Evolutionary conservation across 2,329 filamentous ascomycete genomes (phyloP).

Genomic region (Rosellinia necatrix): DNA sequence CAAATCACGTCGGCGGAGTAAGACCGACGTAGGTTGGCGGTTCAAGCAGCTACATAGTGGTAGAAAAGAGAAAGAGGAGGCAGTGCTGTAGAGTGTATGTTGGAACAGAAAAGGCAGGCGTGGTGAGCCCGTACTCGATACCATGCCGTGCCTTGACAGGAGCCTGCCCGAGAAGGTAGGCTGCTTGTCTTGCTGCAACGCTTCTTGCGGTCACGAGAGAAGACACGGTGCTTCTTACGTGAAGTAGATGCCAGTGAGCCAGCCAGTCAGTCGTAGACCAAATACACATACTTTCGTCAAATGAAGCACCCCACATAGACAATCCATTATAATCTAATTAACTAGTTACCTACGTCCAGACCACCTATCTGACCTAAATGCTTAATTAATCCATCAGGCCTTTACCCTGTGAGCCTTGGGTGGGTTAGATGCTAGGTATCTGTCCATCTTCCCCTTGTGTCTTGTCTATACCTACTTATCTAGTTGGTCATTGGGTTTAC

Average conservation of each 20-base stretch:
- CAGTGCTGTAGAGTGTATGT: constrained; percentile 13
- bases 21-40: constrained; percentile 13
- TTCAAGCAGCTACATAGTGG: constrained; percentile 2
- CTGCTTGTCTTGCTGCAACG: neutral
- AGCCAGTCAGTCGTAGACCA: constrained; percentile 20
- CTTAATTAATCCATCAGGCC: too few species aligned
- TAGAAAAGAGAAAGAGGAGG: constrained; percentile 25
- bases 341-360: neutral
- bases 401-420: too few species aligned
- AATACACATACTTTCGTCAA: constrained; percentile 12
- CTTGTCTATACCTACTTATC: too few species aligned
- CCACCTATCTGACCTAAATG: neutral
- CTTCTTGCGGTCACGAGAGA: constrained; percentile 12
- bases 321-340: neutral
- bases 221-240: constrained; percentile 15
- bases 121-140: neutral
- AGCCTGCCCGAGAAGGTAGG: constrained; percentile 3
- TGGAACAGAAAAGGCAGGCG: constrained; percentile 4
- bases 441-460: too few species aligned
- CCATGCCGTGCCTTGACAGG: constrained; percentile 7
- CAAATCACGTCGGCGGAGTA: constrained; percentile 21
- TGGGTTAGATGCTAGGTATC: too few species aligned
- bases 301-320: neutral
- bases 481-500: too few species aligned
- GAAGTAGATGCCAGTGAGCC: constrained; percentile 24